Percentiles rank a stretch among this genome's conserved stretches.
These are phyloP conservation scores for Lolium rigidum DNA, from an alignment of 176 grass and related monocot genomes.

Conservation along the genomic window DNA sequence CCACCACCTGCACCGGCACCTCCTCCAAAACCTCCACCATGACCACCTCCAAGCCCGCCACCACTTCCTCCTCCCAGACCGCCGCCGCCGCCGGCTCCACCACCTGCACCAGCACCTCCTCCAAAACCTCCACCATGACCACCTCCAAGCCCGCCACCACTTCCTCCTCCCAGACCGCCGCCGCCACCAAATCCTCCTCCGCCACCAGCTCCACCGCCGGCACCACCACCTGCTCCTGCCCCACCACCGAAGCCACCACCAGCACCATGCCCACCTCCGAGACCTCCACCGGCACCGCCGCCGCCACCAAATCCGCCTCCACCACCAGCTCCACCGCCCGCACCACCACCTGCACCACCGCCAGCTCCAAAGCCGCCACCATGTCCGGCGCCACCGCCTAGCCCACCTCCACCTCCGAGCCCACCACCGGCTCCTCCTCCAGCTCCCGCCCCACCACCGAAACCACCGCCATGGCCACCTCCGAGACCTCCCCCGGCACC, in stretches of 20 bases:
- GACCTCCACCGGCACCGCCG: neutral
- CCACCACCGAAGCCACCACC: neutral
- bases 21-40: neutral
- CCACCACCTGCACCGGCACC: neutral
- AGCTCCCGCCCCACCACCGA: neutral
- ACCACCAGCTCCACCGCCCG: slow-evolving; percentile 1
- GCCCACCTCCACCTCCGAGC: no score
- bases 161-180: neutral
- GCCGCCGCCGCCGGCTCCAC: neutral
- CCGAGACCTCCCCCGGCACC: neutral
- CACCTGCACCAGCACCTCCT: neutral
- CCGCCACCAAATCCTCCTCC: slow-evolving; percentile 29
- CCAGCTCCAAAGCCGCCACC: slow-evolving; percentile 17
- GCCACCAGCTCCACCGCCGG: neutral
- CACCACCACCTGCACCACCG: neutral
- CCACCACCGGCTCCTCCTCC: neutral
- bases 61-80: neutral
- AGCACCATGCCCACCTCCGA: neutral
- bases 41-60: neutral
- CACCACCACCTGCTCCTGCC: neutral
- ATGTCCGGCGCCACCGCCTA: slow-evolving; percentile 6
- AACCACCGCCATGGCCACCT: neutral
- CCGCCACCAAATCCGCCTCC: slow-evolving; percentile 22
- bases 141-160: neutral
- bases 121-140: slow-evolving; percentile 3